A percentile compares a stretch with the other conserved stretches of the same genome.
These are phyloP conservation scores for Stachybotrys chartarum DNA, from an alignment of 2,329 filamentous ascomycete species.

Conservation along the genomic window DNA sequence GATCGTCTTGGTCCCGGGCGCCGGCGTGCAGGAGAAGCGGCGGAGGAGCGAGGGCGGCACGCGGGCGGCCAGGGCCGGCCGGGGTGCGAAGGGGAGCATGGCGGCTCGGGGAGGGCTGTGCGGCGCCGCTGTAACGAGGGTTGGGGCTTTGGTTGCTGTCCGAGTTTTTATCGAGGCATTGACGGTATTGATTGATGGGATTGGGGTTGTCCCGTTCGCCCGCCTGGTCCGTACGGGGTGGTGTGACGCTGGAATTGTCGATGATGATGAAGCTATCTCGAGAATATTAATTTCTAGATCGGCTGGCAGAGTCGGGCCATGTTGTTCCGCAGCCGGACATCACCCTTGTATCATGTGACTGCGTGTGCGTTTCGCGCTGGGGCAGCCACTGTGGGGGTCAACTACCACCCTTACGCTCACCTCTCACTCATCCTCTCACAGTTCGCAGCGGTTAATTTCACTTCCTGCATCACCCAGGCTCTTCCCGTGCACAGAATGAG, in stretches of 20 bases:
- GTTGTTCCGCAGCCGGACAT: slow-evolving; percentile 17
- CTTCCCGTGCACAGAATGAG: not conserved
- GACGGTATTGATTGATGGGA: too few relatives aligned
- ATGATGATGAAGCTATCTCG: too few relatives aligned
- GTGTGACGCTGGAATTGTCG: too few relatives aligned
- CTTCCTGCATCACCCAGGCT: not conserved
- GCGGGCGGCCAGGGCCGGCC: slow-evolving; percentile 1
- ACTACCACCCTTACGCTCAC: not conserved
- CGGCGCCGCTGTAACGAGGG: too few relatives aligned
- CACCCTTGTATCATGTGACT: slow-evolving; percentile 23
- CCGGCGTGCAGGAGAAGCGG: slow-evolving; percentile 29
- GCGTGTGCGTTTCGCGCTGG: slow-evolving; percentile 21
- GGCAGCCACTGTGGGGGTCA: not conserved
- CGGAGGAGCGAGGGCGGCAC: slow-evolving; percentile 6
- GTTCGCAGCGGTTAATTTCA: too few relatives aligned
- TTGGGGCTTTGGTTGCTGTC: too few relatives aligned
- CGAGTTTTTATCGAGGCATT: not conserved
- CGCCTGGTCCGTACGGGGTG: too few relatives aligned
- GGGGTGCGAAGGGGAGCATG: not conserved
- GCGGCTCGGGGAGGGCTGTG: not conserved
- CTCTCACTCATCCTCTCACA: too few relatives aligned
- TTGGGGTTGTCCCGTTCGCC: too few relatives aligned
- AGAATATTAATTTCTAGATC: too few relatives aligned
- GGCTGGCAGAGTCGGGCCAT: not conserved
- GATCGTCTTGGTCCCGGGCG: slow-evolving; percentile 29